phyloP scores from a whole-genome alignment of 768 basidiomycete genomes.

The Pleurotus tuoliensis region DNA sequence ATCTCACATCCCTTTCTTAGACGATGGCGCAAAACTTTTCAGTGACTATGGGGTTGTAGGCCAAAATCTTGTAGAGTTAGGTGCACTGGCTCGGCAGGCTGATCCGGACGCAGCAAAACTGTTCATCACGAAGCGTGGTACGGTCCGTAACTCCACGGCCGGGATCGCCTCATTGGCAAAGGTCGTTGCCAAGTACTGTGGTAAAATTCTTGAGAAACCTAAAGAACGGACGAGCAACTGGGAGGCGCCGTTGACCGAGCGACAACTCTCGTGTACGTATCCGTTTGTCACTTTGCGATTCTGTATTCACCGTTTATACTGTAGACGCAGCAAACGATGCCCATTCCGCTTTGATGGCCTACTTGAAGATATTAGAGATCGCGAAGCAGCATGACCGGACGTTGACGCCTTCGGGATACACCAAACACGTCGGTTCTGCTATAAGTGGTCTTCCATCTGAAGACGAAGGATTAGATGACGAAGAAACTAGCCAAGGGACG shows the following conservation, averaged over 20 bases:
- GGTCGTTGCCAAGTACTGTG: constrained; percentile 20
- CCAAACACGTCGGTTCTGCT: constrained; percentile 8
- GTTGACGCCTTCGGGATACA: neutral
- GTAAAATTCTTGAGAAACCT: constrained; percentile 26
- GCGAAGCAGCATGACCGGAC: constrained; percentile 15
- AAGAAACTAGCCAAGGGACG: neutral
- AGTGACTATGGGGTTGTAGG: constrained; percentile 34
- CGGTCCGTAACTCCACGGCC: neutral
- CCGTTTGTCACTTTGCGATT: neutral
- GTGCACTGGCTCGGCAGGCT: constrained; percentile 24
- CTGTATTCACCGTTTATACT: neutral
- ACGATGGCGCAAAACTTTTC: constrained; percentile 34
- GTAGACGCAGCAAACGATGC: constrained; percentile 37
- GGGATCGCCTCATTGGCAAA: constrained; percentile 4
- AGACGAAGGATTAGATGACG: constrained; percentile 8
- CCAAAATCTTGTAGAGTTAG: constrained; percentile 31
- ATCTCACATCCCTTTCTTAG: constrained; percentile 12
- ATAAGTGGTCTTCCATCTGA: constrained; percentile 3
- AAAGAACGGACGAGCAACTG: constrained; percentile 28
- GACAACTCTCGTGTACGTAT: constrained; percentile 25
- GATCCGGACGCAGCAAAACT: constrained; percentile 17
- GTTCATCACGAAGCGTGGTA: neutral
- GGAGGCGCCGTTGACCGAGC: constrained; percentile 23
- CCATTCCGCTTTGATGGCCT: constrained; percentile 28
- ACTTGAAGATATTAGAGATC: constrained; percentile 22